Base-by-base conservation (phyloP, 495 filamentous ascomycete species). In the Neurospora tetraspora region DNA sequence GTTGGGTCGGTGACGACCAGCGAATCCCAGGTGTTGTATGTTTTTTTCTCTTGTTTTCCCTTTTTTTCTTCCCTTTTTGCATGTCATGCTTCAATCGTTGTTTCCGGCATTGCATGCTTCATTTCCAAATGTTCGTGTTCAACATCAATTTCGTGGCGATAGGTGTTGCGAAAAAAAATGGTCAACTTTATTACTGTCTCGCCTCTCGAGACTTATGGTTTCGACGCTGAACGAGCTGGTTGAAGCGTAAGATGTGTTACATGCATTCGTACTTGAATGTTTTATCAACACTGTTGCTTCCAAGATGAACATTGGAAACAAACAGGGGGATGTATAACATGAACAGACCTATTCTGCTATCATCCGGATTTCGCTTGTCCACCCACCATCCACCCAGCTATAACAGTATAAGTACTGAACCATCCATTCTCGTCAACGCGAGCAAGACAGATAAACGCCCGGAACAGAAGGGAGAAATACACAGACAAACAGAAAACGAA, bases 1-100 rank as follows among this genome's bases (percentile, higher is more conserved):
- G 80, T 85, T 80, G 79, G 80, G 82, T 85, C 78, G 83, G 81
- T 84, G 84, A 84, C 80, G 78, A 85, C 71, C 70, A 75, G 76
- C 69, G 76, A 76, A 76, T 77, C 70, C 76, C 74, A 59, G 76
- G 76, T 73, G 76, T 76, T 77, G 76, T 74, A 77, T 75, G 70
- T 75, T 72, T 72, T 74, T 70, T 70, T 71, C 39, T 39, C 38
- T 11, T 39, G 11, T 39, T 39, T 3, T 14, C 0, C 39, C 14
- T 39, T 14, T 39, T 11, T 14, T 39, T 11, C 4, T 39, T 2
- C 10, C 10, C 38, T 1, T 39, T 43, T 43, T n/a, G n/a, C n/a
- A n/a, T n/a, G n/a, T n/a, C n/a, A n/a, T n/a, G 8, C 8, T 10
- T n/a, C 7, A 9, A 45, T 45, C 42, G 3, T n/a, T 9, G 18